Evolutionary conservation across 2,329 filamentous ascomycete species (phyloP).

Genomic region (Dactylonectria macrodidyma): DNA sequence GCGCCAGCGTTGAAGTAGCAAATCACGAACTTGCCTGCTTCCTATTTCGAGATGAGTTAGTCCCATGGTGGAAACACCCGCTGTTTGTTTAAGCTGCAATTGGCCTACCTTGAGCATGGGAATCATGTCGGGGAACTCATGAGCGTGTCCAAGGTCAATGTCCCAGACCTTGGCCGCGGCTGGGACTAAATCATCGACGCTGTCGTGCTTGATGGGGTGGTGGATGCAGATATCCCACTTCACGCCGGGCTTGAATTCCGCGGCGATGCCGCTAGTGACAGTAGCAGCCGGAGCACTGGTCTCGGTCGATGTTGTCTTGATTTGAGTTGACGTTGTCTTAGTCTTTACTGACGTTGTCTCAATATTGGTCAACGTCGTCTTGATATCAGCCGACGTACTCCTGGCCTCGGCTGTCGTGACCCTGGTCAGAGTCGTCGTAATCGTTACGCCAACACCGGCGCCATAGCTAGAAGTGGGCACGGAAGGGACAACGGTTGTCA

Average conservation of each 20-base stretch:
- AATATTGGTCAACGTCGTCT: background rate
- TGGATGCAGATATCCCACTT: constrained; percentile 52
- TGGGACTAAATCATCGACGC: constrained; percentile 44
- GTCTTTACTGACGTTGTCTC: background rate
- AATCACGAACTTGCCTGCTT: constrained; percentile 50
- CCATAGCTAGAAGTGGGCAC: background rate
- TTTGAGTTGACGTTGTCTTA: background rate
- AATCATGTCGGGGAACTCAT: constrained; percentile 46
- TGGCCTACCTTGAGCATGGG: constrained; percentile 48
- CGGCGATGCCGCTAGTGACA: background rate
- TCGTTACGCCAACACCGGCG: background rate
- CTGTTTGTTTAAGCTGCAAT: background rate
- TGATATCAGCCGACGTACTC: background rate
- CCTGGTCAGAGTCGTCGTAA: background rate
- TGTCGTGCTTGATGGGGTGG: constrained; percentile 49
- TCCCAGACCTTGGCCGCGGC: constrained; percentile 49
- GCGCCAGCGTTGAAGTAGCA: constrained; percentile 55
- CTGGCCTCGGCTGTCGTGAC: background rate
- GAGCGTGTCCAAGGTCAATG: constrained; percentile 50
- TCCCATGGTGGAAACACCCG: background rate
- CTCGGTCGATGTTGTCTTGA: background rate
- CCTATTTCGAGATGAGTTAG: constrained; percentile 24
- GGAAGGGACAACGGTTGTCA: background rate
- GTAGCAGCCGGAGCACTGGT: background rate
- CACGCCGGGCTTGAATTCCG: constrained; percentile 48